Percentiles rank a stretch among this genome's conserved stretches.
Conservation (phyloP, 2,329 filamentous ascomycete species). For the Cladorrhinum sp. region DNA sequence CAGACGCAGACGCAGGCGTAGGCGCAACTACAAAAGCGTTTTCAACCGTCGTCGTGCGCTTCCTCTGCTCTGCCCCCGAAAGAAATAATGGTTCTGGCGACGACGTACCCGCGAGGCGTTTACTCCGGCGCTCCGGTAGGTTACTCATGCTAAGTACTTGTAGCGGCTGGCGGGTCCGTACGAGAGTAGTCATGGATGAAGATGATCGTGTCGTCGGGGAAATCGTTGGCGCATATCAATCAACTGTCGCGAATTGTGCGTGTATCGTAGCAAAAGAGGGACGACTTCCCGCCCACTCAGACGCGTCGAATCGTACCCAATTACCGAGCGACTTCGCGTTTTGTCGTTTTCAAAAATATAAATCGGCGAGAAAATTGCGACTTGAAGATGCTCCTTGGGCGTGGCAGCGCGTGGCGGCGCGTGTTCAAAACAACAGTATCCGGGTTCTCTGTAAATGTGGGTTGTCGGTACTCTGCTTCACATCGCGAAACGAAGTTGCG, state of each 20-base stretch:
- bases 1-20: too few relatives aligned
- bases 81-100: slow-evolving; percentile 25
- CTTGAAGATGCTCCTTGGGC: slow-evolving; percentile 18
- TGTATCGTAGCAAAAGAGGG: too few relatives aligned
- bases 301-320: slow-evolving; percentile 25
- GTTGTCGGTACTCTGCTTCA: slow-evolving; percentile 15
- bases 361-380: slow-evolving; percentile 1
- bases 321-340: slow-evolving; percentile 12
- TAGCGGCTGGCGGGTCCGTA: slow-evolving; percentile 61
- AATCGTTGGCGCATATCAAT: slow-evolving; percentile 23
- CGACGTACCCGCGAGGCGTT: slow-evolving; percentile 60
- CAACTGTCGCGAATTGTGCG: not conserved
- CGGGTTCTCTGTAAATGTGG: slow-evolving; percentile 8
- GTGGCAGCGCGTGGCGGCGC: too few relatives aligned
- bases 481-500: slow-evolving; percentile 10
- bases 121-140: slow-evolving; percentile 59
- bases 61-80: too few relatives aligned
- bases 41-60: too few relatives aligned
- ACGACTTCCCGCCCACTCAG: slow-evolving; percentile 1
- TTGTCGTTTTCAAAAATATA: not conserved
- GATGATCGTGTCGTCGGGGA: slow-evolving; percentile 43
- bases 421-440: too few relatives aligned
- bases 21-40: too few relatives aligned
- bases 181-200: slow-evolving; percentile 67
- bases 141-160: slow-evolving; percentile 68